phyloP scores from a whole-genome alignment of 352 stramenopile genomes.

The Phytophthora pisi region DNA sequence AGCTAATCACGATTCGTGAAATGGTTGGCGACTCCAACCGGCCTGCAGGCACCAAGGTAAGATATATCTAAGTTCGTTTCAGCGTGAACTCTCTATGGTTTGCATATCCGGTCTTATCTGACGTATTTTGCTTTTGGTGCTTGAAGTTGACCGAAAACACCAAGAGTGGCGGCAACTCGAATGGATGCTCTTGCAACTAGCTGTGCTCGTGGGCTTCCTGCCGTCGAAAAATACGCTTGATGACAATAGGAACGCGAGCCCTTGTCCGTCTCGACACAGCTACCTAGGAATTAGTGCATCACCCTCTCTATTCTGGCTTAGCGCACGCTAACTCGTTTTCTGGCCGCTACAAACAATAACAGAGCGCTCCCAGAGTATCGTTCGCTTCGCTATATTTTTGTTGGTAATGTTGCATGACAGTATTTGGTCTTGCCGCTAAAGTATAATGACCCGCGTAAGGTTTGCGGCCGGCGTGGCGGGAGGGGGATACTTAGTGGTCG shows the following conservation, averaged over 20 bases:
- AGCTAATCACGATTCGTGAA: conserved; percentile 95
- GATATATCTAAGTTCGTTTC: conserved; percentile 11
- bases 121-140: conserved; percentile 12
- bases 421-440: background rate
- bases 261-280: background rate
- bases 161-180: conserved; percentile 39
- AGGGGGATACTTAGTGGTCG: conserved; percentile 40
- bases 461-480: background rate
- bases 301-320: conserved; percentile 19
- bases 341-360: conserved; percentile 19
- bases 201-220: background rate
- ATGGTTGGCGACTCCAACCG: conserved; percentile 83
- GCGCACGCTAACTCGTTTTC: background rate
- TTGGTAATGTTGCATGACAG: conserved; percentile 15
- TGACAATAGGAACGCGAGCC: conserved; percentile 16
- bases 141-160: conserved; percentile 44
- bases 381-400: conserved; percentile 30
- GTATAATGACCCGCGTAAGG: background rate
- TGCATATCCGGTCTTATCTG: conserved; percentile 19
- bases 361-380: conserved; percentile 9
- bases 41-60: conserved; percentile 69
- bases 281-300: conserved; percentile 25
- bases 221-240: conserved; percentile 7
- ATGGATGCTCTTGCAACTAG: conserved; percentile 54
- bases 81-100: conserved; percentile 9